Conservation (phyloP, 768 basidiomycete species). For the Royoungia palumana region DNA sequence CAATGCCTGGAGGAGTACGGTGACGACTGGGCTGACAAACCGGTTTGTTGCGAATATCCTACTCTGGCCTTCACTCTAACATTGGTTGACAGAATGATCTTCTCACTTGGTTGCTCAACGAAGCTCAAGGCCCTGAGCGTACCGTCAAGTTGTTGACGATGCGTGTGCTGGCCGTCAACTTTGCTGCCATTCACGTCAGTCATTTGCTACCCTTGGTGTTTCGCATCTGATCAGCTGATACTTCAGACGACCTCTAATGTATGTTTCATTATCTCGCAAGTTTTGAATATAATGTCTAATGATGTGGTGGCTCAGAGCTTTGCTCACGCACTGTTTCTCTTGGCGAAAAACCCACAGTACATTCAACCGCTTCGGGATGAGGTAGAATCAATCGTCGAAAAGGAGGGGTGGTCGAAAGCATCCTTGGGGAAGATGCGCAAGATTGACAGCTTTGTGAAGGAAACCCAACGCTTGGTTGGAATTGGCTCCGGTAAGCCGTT, state of each 20-base stretch:
- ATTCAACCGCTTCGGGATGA: slow-evolving; percentile 7
- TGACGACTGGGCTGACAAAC: slow-evolving; percentile 28
- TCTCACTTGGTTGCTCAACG: slow-evolving; percentile 32
- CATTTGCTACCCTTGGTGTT: background rate
- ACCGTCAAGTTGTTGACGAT: slow-evolving; percentile 21
- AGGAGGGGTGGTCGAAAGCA: slow-evolving; percentile 24
- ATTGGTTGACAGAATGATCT: slow-evolving; percentile 28
- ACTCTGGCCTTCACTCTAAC: background rate
- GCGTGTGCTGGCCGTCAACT: slow-evolving; percentile 15
- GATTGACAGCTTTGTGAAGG: slow-evolving; percentile 41
- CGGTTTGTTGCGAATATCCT: slow-evolving; percentile 30
- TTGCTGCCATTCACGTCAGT: slow-evolving; percentile 26
- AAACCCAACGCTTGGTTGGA: slow-evolving; percentile 33
- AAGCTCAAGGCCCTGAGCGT: slow-evolving; percentile 17
- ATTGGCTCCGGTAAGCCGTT: slow-evolving; percentile 22
- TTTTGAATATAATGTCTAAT: background rate
- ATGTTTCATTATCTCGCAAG: background rate
- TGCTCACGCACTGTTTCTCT: slow-evolving; percentile 33
- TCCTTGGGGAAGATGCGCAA: slow-evolving; percentile 31
- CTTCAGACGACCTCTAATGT: slow-evolving; percentile 23
- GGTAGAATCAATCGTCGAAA: slow-evolving; percentile 6
- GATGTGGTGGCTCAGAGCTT: slow-evolving; percentile 24
- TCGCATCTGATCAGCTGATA: background rate
- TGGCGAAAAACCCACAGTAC: slow-evolving; percentile 36
- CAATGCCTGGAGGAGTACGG: slow-evolving; percentile 23